Conservation (phyloP, 768 basidiomycete species). For the Termitomyces sp. region DNA sequence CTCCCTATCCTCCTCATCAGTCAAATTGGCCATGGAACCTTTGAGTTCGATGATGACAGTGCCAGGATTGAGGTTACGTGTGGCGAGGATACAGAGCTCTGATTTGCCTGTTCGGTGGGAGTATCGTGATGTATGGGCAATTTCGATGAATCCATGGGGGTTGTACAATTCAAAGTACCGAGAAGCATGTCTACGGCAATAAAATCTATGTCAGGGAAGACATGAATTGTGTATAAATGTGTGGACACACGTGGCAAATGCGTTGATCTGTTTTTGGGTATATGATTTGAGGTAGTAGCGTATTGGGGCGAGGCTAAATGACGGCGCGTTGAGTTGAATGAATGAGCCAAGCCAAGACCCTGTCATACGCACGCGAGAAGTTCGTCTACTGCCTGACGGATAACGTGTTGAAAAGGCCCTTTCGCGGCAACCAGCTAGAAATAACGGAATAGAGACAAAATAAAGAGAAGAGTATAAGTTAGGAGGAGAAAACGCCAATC, state of each 20-base stretch:
- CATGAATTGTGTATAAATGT: conserved; percentile 16
- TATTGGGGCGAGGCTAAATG: conserved; percentile 60
- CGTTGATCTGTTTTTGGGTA: conserved; percentile 82
- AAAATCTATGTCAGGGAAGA: conserved; percentile 15
- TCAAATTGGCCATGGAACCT: conserved; percentile 85
- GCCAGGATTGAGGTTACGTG: conserved; percentile 61
- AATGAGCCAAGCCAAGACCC: conserved; percentile 17
- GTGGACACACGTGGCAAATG: conserved; percentile 80
- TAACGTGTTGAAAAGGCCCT: conserved; percentile 46
- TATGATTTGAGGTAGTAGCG: conserved; percentile 73
- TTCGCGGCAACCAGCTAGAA: conserved; percentile 56
- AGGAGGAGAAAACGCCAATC: conserved; percentile 17
- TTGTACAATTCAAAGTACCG: conserved; percentile 87
- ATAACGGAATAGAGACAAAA: conserved; percentile 12
- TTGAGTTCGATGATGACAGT: conserved; percentile 80
- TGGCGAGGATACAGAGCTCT: conserved; percentile 83
- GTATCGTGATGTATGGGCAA: conserved; percentile 84
- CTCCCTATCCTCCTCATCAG: conserved; percentile 80
- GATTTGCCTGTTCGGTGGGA: conserved; percentile 85
- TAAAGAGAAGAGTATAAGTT: conserved; percentile 15
- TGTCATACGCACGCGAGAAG: conserved; percentile 52
- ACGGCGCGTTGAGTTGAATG: conserved; percentile 13
- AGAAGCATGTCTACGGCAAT: conserved; percentile 64
- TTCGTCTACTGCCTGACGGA: conserved; percentile 71
- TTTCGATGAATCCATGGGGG: conserved; percentile 79